Conservation (phyloP, 1,284 basidiomycete genomes). For the Tilletia caries region DNA sequence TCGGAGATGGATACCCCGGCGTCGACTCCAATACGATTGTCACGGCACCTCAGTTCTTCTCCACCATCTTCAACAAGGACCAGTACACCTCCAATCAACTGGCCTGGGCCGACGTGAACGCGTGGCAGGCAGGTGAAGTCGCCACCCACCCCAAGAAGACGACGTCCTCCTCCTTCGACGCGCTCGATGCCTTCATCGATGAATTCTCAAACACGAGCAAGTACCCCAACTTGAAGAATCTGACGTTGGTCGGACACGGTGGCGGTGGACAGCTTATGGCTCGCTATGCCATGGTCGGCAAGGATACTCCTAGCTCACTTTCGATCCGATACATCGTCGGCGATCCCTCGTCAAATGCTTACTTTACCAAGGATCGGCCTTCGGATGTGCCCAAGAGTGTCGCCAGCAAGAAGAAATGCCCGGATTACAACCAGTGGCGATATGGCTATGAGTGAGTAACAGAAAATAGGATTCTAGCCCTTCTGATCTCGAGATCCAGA, state of each 20-base stretch:
- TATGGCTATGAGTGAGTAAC: constrained; percentile 27
- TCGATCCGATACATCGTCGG: constrained; percentile 25
- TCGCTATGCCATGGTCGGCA: constrained; percentile 28
- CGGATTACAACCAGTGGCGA: constrained; percentile 24
- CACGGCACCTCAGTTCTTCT: constrained; percentile 19
- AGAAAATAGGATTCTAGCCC: constrained; percentile 18
- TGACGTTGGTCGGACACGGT: constrained; percentile 32
- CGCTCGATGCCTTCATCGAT: constrained; percentile 28
- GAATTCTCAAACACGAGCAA: constrained; percentile 23
- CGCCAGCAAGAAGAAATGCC: constrained; percentile 22
- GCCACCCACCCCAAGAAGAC: constrained; percentile 18
- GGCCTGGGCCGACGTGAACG: constrained; percentile 19
- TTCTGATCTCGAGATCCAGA: constrained; percentile 25
- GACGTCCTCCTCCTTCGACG: constrained; percentile 27
- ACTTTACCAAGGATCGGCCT: constrained; percentile 33
- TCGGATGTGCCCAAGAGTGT: constrained; percentile 16
- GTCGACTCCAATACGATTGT: constrained; percentile 14
- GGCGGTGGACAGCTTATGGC: constrained; percentile 30
- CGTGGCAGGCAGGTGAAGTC: constrained; percentile 20
- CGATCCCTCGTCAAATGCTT: constrained; percentile 34
- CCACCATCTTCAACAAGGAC: constrained; percentile 15
- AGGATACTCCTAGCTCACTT: constrained; percentile 16
- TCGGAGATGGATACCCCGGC: constrained; percentile 12
- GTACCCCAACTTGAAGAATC: constrained; percentile 25
- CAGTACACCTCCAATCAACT: constrained; percentile 8